phyloP scores from a whole-genome alignment of 2,329 filamentous ascomycete genomes.

The Mollisia scopiformis region DNA sequence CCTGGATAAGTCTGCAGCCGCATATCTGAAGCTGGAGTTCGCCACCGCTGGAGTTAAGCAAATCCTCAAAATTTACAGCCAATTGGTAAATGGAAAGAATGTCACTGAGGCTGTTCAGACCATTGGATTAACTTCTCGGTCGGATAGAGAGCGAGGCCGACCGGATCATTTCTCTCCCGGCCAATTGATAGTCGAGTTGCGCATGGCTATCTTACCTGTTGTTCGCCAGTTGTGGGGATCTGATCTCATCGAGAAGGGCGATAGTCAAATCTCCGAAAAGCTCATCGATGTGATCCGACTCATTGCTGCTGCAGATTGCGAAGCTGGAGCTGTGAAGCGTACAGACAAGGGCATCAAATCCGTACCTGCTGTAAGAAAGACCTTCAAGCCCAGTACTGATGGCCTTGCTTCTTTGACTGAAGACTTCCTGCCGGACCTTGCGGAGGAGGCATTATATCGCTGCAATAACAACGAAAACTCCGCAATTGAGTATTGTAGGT shows the following conservation, averaged over 20 bases:
- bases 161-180: constrained; percentile 65
- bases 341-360: constrained; percentile 57
- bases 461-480: constrained; percentile 67
- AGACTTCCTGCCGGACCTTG: constrained; percentile 63
- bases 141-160: constrained; percentile 56
- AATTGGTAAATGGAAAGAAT: constrained; percentile 77
- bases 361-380: constrained; percentile 41
- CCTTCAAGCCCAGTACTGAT: constrained; percentile 54
- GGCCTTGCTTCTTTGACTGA: constrained; percentile 43
- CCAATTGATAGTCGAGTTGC: constrained; percentile 86
- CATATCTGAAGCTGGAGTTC: constrained; percentile 38
- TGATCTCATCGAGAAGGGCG: constrained; percentile 77
- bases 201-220: constrained; percentile 77
- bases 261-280: constrained; percentile 74
- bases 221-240: constrained; percentile 85
- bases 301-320: constrained; percentile 76
- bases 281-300: constrained; percentile 83
- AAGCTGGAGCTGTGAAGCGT: constrained; percentile 65
- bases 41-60: constrained; percentile 71
- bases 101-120: constrained; percentile 77
- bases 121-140: constrained; percentile 51
- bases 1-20: constrained; percentile 38
- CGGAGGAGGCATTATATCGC: constrained; percentile 79
- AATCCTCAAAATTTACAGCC: constrained; percentile 79
- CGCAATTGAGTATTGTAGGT: constrained; percentile 76